phyloP scores from a whole-genome alignment of 768 basidiomycete species.

The Megacollybia marginata region DNA sequence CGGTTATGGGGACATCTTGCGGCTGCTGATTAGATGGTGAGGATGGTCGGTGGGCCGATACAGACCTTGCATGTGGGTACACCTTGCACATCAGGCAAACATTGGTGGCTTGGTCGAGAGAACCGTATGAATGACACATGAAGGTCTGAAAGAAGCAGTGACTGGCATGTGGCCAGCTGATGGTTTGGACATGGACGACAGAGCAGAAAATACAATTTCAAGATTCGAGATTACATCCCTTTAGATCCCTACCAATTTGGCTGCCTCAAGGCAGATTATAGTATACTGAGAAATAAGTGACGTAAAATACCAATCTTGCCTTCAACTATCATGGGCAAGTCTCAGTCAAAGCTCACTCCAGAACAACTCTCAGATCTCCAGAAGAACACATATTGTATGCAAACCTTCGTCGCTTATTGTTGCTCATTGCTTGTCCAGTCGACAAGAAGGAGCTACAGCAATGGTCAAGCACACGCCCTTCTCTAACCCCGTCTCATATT shows the following conservation, averaged over 20 bases:
- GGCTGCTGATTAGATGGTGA: conserved; percentile 10
- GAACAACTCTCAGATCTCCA: conserved; percentile 94
- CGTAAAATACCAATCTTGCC: not conserved
- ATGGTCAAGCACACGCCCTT: conserved; percentile 43
- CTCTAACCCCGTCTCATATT: conserved; percentile 10
- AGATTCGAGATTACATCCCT: no score
- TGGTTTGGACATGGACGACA: no score
- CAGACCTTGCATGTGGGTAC: conserved; percentile 59
- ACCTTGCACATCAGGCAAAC: conserved; percentile 84
- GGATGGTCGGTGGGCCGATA: not conserved
- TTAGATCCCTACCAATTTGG: no score
- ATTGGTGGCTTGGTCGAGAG: conserved; percentile 57
- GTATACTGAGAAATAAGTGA: no score
- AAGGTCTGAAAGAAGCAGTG: no score
- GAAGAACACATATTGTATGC: conserved; percentile 94
- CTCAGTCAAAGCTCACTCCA: conserved; percentile 89
- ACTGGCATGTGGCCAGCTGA: not conserved
- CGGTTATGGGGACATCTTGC: conserved; percentile 69
- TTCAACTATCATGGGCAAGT: conserved; percentile 74
- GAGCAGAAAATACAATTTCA: no score
- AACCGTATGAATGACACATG: conserved; percentile 73
- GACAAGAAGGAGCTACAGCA: conserved; percentile 97
- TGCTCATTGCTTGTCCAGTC: conserved; percentile 40
- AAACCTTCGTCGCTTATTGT: conserved; percentile 1
- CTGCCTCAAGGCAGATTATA: no score